These are phyloP conservation scores for Aureobasidium sp. DNA, from an alignment of 2,329 filamentous ascomycete species.

Conservation along the genomic window DNA sequence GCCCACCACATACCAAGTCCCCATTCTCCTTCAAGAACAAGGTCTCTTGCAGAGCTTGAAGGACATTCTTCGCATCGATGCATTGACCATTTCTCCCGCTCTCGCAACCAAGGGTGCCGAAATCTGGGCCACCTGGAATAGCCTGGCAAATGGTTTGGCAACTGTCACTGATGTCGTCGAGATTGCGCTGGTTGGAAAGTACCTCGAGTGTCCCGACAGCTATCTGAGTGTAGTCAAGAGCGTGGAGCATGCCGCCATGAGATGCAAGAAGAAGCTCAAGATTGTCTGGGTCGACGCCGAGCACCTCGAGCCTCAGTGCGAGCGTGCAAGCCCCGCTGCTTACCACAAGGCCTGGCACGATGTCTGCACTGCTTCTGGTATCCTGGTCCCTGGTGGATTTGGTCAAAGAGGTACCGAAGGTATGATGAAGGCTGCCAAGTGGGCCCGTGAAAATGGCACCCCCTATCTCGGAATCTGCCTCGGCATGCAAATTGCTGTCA, in stretches of 20 bases:
- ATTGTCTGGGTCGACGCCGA: constrained; percentile 79
- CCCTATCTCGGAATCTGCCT: constrained; percentile 87
- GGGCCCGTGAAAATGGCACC: constrained; percentile 71
- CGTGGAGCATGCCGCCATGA: constrained; percentile 86
- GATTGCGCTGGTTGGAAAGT: constrained; percentile 90
- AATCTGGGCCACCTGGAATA: constrained; percentile 75
- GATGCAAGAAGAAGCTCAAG: constrained; percentile 68
- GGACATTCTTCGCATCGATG: constrained; percentile 56
- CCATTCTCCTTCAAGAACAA: constrained; percentile 81
- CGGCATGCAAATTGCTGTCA: constrained; percentile 86
- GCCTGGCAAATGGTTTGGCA: constrained; percentile 58
- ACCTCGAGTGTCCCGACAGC: constrained; percentile 73
- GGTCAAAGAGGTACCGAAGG: constrained; percentile 76
- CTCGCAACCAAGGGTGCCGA: constrained; percentile 54
- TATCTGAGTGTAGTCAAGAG: constrained; percentile 81
- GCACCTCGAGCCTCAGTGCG: constrained; percentile 63
- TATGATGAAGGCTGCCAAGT: constrained; percentile 82
- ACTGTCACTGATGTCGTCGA: constrained; percentile 60
- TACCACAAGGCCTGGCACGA: constrained; percentile 54
- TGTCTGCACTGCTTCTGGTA: constrained; percentile 29
- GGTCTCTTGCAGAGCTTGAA: constrained; percentile 61
- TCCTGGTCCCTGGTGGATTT: constrained; percentile 70
- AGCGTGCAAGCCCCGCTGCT: constrained; percentile 55
- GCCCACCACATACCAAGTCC: constrained; percentile 86
- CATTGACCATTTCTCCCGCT: constrained; percentile 38